Conservation (phyloP, 1,139 yeast genomes). For the Pichia kudriavzevii region DNA sequence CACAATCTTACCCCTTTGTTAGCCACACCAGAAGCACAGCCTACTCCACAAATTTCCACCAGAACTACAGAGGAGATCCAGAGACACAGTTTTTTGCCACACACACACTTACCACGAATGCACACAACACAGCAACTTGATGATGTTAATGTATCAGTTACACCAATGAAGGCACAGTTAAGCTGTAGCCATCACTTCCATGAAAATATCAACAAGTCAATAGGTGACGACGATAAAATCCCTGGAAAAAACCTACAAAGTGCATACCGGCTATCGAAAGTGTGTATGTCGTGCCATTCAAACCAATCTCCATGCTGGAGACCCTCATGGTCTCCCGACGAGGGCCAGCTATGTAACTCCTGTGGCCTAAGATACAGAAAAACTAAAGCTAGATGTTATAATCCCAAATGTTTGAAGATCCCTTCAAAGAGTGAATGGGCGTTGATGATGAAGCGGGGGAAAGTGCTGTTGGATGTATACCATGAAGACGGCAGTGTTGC, state of each 20-base stretch:
- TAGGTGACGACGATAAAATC: no score
- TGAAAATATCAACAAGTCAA: no score
- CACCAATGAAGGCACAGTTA: conserved; percentile 3
- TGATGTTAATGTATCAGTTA: neutral
- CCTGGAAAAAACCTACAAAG: no score
- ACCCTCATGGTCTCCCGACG: conserved; percentile 81
- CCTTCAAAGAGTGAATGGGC: conserved; percentile 97
- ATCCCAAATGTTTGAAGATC: conserved; percentile 67
- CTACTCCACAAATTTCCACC: no score
- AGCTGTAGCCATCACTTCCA: neutral
- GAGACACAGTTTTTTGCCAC: no score
- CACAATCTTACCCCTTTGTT: no score
- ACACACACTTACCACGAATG: no score
- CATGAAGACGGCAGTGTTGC: conserved; percentile 8
- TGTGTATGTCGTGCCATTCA: conserved; percentile 86
- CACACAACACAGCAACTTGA: no score
- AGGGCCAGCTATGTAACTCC: conserved; percentile 91
- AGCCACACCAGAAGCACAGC: no score
- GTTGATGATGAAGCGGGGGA: conserved; percentile 70
- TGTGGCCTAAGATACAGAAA: conserved; percentile 94
- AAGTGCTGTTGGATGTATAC: conserved; percentile 26
- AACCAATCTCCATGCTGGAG: conserved; percentile 98
- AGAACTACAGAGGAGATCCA: no score
- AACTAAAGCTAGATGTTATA: conserved; percentile 84
- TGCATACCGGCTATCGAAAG: no score